Base-by-base conservation (phyloP, 768 basidiomycete genomes). In the Russula virescens region DNA sequence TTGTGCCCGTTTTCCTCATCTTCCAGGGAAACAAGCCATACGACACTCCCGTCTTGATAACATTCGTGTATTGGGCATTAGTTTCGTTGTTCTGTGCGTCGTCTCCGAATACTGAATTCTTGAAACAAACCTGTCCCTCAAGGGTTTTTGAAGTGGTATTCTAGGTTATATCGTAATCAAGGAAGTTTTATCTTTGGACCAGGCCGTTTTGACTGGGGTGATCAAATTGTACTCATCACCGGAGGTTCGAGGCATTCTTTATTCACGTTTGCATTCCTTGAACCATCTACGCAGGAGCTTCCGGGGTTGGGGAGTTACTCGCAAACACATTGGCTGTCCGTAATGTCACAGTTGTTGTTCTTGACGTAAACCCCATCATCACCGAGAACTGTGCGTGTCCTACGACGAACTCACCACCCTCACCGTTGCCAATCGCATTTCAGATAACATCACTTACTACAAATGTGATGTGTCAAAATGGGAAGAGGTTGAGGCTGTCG, bases 381-480 rank as follows among this genome's bases (percentile, higher is more conserved):
- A 87, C 86, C 7, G 87, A 91, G 72, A 89, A 91, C 65, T 81
- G 91, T 93, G 61, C 63, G 84, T 70, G n/a, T 54, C 13, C 11
- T 18, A 23, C 55, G 25, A 54, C 19, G 49, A 40, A 34, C 35
- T 40, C 14, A 58, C 35, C 50, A 40, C 53, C 9, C 10, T 58
- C 25, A 13, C 14, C 53, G 47, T 61, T 48, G 34, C 50, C 21
- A 16, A 42, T 31, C 18, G 47, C 5, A 55, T 43, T 58, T 57
- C 63, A 91, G 90, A 87, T 71, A 91, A 89, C 65, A 87, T 98
- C 69, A 74, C 77, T 2, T 94, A 85, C 73, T 97, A 94, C 73
- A 82, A 91, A 71, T 98, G 96, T 67, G 94, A 99, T 71, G 85
- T 99, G 21, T 91, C 94, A 0, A 86, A 91, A 62, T 89, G 85